phyloP scores from a whole-genome alignment of 139 green algal genomes.

The Helicosporidium sp. region DNA sequence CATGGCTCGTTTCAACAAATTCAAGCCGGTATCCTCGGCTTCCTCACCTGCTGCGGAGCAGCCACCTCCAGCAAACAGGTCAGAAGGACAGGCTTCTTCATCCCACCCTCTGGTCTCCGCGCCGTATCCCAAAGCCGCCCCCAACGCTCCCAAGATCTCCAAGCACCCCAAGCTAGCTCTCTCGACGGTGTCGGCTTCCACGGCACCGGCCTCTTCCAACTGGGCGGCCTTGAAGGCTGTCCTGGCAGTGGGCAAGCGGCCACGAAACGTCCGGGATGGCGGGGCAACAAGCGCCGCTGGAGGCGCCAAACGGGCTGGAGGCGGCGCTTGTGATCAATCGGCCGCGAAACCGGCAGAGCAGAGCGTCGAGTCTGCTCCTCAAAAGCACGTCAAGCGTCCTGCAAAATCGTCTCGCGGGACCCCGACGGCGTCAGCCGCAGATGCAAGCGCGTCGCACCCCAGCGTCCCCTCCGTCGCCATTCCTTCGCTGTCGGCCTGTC shows the following conservation, averaged over 20 bases:
- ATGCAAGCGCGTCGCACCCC: not conserved
- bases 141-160: not conserved
- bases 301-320: not conserved
- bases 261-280: not conserved
- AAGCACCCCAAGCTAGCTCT: not conserved
- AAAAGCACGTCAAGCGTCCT: too few relatives aligned
- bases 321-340: not conserved
- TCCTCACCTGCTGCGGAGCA: too few relatives aligned
- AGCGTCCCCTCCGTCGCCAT: not conserved
- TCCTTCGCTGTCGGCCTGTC: conserved; percentile 5
- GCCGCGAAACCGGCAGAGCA: too few relatives aligned
- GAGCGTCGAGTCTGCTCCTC: too few relatives aligned
- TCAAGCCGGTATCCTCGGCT: too few relatives aligned
- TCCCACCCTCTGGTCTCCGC: too few relatives aligned
- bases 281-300: not conserved
- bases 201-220: conserved; percentile 6
- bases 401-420: too few relatives aligned
- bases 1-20: too few relatives aligned
- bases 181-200: conserved; percentile 1
- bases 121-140: not conserved
- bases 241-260: conserved; percentile 1
- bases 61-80: not conserved
- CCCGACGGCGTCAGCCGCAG: too few relatives aligned
- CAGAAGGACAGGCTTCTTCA: not conserved
- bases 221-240: conserved; percentile 15